Percentiles rank a stretch among this genome's conserved stretches.
Evolutionary conservation across 2,329 filamentous ascomycete genomes (phyloP).

Genomic region (Pseudogymnoascus sp.): DNA sequence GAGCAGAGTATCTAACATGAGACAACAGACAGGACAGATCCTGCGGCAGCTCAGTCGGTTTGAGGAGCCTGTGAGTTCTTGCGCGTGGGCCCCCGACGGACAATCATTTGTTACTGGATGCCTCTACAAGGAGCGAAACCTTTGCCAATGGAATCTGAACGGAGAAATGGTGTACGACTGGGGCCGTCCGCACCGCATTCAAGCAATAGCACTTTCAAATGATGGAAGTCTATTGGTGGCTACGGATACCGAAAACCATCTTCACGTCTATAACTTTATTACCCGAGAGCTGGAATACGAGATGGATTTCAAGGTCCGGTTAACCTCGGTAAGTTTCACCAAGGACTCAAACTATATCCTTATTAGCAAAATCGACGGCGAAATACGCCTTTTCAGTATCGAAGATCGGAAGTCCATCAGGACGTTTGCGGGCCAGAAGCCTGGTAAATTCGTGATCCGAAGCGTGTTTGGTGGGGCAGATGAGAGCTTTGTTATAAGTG

Average conservation of each 20-base stretch:
- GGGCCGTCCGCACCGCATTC: constrained; percentile 64
- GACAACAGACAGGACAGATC: constrained; percentile 50
- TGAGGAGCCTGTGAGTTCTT: constrained; percentile 77
- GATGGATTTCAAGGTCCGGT: constrained; percentile 57
- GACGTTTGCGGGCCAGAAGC: constrained; percentile 66
- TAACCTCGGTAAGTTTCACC: constrained; percentile 76
- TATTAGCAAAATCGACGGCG: constrained; percentile 70
- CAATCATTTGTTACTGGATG: constrained; percentile 72
- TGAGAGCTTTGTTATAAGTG: constrained; percentile 85
- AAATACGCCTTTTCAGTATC: constrained; percentile 73
- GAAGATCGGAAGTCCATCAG: constrained; percentile 63
- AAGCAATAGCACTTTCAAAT: constrained; percentile 75
- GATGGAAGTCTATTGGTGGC: constrained; percentile 75
- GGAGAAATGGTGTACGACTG: constrained; percentile 59
- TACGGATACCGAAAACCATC: constrained; percentile 59
- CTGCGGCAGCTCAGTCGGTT: constrained; percentile 62
- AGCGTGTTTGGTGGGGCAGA: constrained; percentile 80
- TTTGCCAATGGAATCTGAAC: constrained; percentile 63
- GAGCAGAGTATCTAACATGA: background rate
- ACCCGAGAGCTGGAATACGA: constrained; percentile 69
- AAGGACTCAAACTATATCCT: constrained; percentile 73
- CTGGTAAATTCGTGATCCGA: constrained; percentile 71
- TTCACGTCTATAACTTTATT: constrained; percentile 77
- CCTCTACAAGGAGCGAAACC: constrained; percentile 56
- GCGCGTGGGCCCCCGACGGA: constrained; percentile 79